Conservation (phyloP, 2,329 filamentous ascomycete genomes). For the Epichloe baconii region DNA sequence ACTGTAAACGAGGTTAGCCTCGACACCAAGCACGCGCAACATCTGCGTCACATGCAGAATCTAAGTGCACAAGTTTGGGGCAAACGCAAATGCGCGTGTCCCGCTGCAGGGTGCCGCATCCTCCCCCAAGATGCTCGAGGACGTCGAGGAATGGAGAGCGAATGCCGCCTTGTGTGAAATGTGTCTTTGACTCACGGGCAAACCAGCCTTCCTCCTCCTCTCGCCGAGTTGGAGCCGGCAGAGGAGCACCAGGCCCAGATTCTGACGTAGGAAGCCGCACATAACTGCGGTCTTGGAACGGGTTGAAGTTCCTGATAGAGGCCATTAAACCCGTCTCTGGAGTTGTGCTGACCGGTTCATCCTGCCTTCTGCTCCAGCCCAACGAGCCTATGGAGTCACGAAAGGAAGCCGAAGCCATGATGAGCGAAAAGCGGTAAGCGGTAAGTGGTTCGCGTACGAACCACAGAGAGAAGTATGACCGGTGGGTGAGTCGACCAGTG, state of each 20-base stretch:
- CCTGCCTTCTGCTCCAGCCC: slow-evolving; percentile 83
- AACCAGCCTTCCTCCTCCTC: slow-evolving; percentile 96
- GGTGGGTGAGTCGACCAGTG: neutral
- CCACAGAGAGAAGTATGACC: neutral
- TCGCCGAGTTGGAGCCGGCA: slow-evolving; percentile 70
- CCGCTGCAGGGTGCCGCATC: slow-evolving; percentile 28
- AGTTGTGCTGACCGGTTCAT: slow-evolving; percentile 59
- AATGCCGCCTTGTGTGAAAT: neutral
- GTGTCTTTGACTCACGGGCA: slow-evolving; percentile 59
- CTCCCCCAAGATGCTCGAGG: slow-evolving; percentile 9
- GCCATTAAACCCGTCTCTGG: slow-evolving; percentile 64
- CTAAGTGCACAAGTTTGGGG: slow-evolving; percentile 15
- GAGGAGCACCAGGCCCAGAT: slow-evolving; percentile 58
- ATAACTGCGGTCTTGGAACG: slow-evolving; percentile 77
- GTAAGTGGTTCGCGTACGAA: neutral
- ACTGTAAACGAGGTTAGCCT: slow-evolving; percentile 45
- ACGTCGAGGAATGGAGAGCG: slow-evolving; percentile 6
- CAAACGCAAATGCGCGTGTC: slow-evolving; percentile 30
- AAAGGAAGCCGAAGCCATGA: slow-evolving; percentile 80
- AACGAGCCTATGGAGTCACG: slow-evolving; percentile 89
- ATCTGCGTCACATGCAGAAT: slow-evolving; percentile 29
- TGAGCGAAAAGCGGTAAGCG: neutral
- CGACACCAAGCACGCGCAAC: slow-evolving; percentile 28
- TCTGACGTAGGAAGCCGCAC: slow-evolving; percentile 82
- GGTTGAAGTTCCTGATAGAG: slow-evolving; percentile 73